A percentile compares a stretch with the other conserved stretches of the same genome.
These are phyloP conservation scores for Coix lacrymajobi DNA, from an alignment of 176 grass and related monocot genomes.

Conservation along the genomic window DNA sequence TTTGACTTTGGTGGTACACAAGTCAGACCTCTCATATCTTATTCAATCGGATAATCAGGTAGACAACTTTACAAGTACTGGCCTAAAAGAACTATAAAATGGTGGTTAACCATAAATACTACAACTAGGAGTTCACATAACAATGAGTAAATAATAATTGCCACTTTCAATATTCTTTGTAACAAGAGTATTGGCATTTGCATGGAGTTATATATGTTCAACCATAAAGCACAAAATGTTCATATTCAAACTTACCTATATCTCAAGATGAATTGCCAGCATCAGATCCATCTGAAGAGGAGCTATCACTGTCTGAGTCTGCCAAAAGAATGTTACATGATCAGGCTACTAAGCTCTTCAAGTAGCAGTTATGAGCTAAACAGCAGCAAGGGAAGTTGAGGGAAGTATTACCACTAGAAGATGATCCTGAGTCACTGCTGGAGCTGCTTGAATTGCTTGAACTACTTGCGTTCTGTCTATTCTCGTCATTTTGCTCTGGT, in stretches of 20 bases:
- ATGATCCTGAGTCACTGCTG: constrained; percentile 87
- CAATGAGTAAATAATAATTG: neutral
- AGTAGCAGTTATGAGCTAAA: neutral
- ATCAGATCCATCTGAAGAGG: constrained; percentile 87
- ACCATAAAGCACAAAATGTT: neutral
- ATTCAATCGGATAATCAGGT: neutral
- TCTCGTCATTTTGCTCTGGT: constrained; percentile 43
- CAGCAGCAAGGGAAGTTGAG: neutral
- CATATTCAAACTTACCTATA: constrained; percentile 24
- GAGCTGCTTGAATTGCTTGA: constrained; percentile 81
- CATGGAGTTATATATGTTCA: neutral
- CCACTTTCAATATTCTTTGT: neutral
- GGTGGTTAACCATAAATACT: neutral
- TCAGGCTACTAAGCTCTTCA: neutral
- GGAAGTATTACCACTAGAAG: constrained; percentile 66
- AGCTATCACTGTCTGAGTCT: constrained; percentile 95
- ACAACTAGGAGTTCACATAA: neutral
- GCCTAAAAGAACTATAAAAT: neutral
- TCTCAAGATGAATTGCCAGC: constrained; percentile 44
- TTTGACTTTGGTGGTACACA: constrained; percentile 4
- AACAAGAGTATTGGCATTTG: neutral
- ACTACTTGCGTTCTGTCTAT: constrained; percentile 49
- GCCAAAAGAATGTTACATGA: constrained; percentile 22
- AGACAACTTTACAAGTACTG: neutral
- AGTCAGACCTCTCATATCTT: neutral